Base-by-base conservation (phyloP, 1,284 basidiomycete genomes). In the Ganoderma boninense region DNA sequence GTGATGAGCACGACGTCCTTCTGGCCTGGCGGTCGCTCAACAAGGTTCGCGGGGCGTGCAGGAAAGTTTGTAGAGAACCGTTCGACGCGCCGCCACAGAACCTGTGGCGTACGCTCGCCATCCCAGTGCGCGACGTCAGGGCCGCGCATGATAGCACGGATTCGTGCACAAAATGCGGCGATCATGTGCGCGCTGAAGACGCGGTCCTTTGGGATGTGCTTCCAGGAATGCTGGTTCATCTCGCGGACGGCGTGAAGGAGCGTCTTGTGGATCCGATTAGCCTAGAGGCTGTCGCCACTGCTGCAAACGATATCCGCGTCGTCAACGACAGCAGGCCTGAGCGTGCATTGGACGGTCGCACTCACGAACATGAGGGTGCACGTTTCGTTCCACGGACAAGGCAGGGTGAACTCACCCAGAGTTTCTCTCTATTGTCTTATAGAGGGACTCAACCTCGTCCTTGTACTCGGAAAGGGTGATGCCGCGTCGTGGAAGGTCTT, bases 191-290 rank as follows among this genome's bases (percentile, higher is more conserved):
- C 46, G 29, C 78, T 71, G 70, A 84, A 85, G 40, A 85, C 82
- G 62, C 84, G 76, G 68, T 79, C 79, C 2, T 73, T 66, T 1
- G 80, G 74, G 2, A 82, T n/a, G n/a, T n/a, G n/a, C n/a, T n/a
- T n/a, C n/a, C n/a, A n/a, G n/a, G n/a, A n/a, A n/a, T n/a, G n/a
- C n/a, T n/a, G n/a, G n/a, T n/a, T 75, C 18, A 74, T 63, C 26
- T 77, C 69, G 10, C 80, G 79, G 29, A 85, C 68, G 10, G 79
- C 83, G n/a, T 78, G 78, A 7, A 81, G 44, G 40, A 85, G 44
- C 1, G 80, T 74, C 74, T 84, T 85, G 16, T 83, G 79, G 49
- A 85, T 84, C 76, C 80, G 83, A 0, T 81, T 84, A 10, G 84
- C 80, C 71, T 83, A 81, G 16, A 85, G 72, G 74, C 60, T 61